A percentile compares a stretch with the other conserved stretches of the same genome.
Conservation (phyloP, 768 basidiomycete genomes). For the Termitomyces sp. region DNA sequence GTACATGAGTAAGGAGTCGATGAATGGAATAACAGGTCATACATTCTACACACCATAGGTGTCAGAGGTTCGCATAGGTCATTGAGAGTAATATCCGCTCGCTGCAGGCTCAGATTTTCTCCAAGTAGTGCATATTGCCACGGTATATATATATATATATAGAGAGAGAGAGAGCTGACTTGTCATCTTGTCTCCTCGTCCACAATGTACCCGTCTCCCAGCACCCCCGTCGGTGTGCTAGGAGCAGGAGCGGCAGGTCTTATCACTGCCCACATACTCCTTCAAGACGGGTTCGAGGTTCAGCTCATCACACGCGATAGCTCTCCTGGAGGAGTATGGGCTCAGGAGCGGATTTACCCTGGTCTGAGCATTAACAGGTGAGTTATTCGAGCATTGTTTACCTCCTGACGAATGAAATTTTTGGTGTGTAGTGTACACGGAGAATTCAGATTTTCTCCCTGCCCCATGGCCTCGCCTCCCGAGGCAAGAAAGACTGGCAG, state of each 20-base stretch:
- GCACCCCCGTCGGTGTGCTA: conserved; percentile 4
- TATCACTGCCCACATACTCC: conserved; percentile 10
- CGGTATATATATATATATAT: too few species aligned
- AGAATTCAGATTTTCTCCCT: conserved; percentile 52
- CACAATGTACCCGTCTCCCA: not conserved
- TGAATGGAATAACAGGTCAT: too few species aligned
- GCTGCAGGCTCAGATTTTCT: too few species aligned
- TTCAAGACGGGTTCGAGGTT: conserved; percentile 52
- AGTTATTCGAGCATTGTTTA: conserved; percentile 7
- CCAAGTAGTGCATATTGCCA: too few species aligned
- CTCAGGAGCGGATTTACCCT: conserved; percentile 47
- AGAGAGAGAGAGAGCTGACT: too few species aligned
- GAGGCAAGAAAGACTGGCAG: conserved; percentile 30
- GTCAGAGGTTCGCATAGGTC: too few species aligned
- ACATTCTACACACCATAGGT: too few species aligned
- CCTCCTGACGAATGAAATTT: not conserved
- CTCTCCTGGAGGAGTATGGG: conserved; percentile 56
- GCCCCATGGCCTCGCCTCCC: conserved; percentile 44
- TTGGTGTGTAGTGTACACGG: conserved; percentile 46
- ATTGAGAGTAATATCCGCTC: too few species aligned
- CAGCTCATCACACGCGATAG: conserved; percentile 50
- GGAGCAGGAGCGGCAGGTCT: conserved; percentile 12
- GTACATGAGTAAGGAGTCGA: too few species aligned
- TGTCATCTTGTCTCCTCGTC: not conserved
- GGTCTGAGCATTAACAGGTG: conserved; percentile 58